Base-by-base conservation (phyloP, 225 moss, liverwort and hornwort species). In the Neckera pumila region DNA sequence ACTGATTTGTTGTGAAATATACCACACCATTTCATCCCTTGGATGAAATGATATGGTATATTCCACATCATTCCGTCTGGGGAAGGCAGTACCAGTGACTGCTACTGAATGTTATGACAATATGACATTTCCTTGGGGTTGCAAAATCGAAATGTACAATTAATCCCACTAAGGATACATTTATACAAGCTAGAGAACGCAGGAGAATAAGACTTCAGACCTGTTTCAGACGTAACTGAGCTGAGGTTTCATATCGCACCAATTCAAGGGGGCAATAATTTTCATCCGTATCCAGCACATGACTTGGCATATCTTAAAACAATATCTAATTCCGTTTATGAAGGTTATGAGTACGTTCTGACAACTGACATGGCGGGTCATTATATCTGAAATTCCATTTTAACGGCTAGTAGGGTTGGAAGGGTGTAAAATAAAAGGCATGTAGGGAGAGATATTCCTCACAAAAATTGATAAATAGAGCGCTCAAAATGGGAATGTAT, bases 401-500 rank as follows among this genome's bases (percentile, higher is more conserved):
- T n/a, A n/a, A n/a, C n/a, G n/a, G n/a, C n/a, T n/a, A n/a, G n/a
- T n/a, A n/a, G n/a, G n/a, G n/a, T n/a, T n/a, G n/a, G 30, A 67
- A n/a, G 19, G 11, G 20, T 42, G 23, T 26, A 25, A 72, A 72
- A 72, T 17, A 6, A 45, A 43, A 45, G 3, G 2, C 45, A 45
- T 17, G 8, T 42, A 15, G 8, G 4, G 10, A 12, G 5, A 42
- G 9, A 42, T 72, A 43, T 27, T 72, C 43, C 3, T 16, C 9
- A 5, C 3, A 10, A n/a, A n/a, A 67, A 72, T 72, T 43, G 22
- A 38, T 67, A 72, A 3, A 42, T 71, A 26, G 5, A 72, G 16
- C 1, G 2, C 6, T 27, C 9, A 27, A 14, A 5, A 23, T 1
- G 7, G 3, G 0, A 23, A 38, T n/a, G 14, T 25, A 25, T 14